phyloP scores from a whole-genome alignment of 129 eudicot species.

The Tagetes patula region DNA sequence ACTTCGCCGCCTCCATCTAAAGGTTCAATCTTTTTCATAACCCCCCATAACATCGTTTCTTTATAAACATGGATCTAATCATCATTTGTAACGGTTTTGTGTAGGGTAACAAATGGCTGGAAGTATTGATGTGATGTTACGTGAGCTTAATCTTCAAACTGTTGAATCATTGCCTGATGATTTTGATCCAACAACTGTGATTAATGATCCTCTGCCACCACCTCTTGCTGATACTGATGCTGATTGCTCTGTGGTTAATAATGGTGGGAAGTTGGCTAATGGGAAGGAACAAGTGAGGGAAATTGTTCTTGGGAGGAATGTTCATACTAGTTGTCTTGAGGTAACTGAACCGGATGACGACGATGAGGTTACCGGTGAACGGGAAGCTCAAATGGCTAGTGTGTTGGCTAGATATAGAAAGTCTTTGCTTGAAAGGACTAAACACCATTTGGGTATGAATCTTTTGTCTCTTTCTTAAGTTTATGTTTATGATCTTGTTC shows the following conservation, averaged over 20 bases:
- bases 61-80: background rate
- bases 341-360: constrained; percentile 92
- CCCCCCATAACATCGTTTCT: no score
- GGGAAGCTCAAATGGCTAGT: constrained; percentile 90
- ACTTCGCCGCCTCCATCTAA: constrained; percentile 28
- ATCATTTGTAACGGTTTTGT: background rate
- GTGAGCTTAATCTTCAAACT: constrained; percentile 28
- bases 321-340: constrained; percentile 66
- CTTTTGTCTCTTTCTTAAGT: background rate
- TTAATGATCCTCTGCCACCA: constrained; percentile 47
- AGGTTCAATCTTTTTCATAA: constrained; percentile 23
- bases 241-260: constrained; percentile 20
- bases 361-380: constrained; percentile 89
- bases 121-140: constrained; percentile 39
- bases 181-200: constrained; percentile 54
- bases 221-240: constrained; percentile 31
- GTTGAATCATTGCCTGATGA: constrained; percentile 41
- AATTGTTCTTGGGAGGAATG: constrained; percentile 80
- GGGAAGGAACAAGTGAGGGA: constrained; percentile 52
- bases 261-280: constrained; percentile 29
- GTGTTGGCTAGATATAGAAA: constrained; percentile 82
- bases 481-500: constrained; percentile 20
- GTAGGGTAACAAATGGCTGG: constrained; percentile 35
- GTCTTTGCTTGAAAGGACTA: constrained; percentile 75
- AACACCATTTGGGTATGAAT: constrained; percentile 78